These are phyloP conservation scores for Aphanomyces stellatus DNA, from an alignment of 352 stramenopile species.

Conservation along the genomic window DNA sequence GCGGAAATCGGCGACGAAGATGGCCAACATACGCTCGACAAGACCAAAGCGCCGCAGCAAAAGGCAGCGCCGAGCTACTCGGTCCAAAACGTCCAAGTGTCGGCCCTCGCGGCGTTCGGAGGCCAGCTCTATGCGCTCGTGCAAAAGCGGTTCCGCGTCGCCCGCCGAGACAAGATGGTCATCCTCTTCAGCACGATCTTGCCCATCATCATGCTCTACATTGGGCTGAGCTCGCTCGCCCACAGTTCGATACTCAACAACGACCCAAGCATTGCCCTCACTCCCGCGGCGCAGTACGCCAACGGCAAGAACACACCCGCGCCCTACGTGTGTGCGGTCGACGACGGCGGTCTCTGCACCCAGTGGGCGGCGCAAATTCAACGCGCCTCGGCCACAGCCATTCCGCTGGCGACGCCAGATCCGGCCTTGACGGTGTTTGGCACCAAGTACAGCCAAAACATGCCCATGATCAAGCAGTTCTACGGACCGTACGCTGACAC, in stretches of 20 bases:
- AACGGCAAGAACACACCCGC: constrained; percentile 30
- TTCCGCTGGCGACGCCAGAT: constrained; percentile 29
- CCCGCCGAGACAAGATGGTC: constrained; percentile 53
- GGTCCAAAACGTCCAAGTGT: not conserved
- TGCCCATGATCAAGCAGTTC: constrained; percentile 41
- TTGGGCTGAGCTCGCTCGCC: constrained; percentile 51
- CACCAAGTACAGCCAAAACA: constrained; percentile 37
- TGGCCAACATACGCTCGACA: constrained; percentile 2
- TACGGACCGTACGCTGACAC: constrained; percentile 12
- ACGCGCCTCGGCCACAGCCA: not conserved
- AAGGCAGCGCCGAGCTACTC: not conserved
- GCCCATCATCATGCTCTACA: constrained; percentile 53
- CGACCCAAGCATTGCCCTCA: constrained; percentile 41
- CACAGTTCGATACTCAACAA: constrained; percentile 39
- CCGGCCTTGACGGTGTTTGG: constrained; percentile 40
- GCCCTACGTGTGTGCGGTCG: constrained; percentile 35
- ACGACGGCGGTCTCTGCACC: not conserved
- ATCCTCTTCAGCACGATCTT: constrained; percentile 67
- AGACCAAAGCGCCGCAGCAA: not conserved
- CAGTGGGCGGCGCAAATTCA: constrained; percentile 15
- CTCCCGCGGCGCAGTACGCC: constrained; percentile 26
- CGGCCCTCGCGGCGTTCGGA: constrained; percentile 23
- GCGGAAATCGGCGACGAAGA: constrained; percentile 29
- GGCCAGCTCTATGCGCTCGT: constrained; percentile 50
- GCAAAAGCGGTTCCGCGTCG: constrained; percentile 42